Conservation (phyloP, 805 yeast genomes). For the Candida ficus region DNA sequence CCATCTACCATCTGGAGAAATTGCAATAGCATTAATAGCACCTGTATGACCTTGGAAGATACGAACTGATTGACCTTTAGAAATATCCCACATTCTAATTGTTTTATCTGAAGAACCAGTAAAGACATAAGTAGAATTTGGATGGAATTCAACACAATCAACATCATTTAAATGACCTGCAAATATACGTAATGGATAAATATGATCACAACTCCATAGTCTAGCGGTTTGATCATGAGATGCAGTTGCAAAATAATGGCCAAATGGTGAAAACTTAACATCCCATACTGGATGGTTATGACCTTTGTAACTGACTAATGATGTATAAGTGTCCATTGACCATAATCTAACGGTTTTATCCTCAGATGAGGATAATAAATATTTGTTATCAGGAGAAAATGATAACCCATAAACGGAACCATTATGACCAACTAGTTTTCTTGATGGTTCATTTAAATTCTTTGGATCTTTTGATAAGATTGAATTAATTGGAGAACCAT, state of each 20-base stretch:
- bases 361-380: constrained; percentile 76
- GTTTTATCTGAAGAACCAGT: constrained; percentile 96
- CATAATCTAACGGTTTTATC: constrained; percentile 90
- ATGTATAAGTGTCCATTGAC: constrained; percentile 88
- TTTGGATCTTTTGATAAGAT: constrained; percentile 50
- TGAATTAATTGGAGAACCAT: constrained; percentile 77
- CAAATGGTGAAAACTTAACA: constrained; percentile 88
- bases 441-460: constrained; percentile 36
- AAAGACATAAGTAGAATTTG: constrained; percentile 89
- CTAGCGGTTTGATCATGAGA: constrained; percentile 98
- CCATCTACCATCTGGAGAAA: constrained; percentile 97
- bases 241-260: constrained; percentile 97
- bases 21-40: constrained; percentile 80
- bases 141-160: constrained; percentile 92
- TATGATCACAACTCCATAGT: constrained; percentile 97
- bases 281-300: constrained; percentile 98
- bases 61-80: constrained; percentile 83
- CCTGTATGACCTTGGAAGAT: constrained; percentile 90
- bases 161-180: constrained; percentile 98
- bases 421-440: constrained; percentile 75
- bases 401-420: constrained; percentile 91
- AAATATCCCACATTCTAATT: constrained; percentile 96
- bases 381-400: constrained; percentile 86
- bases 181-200: constrained; percentile 89
- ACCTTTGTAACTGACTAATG: constrained; percentile 91